Conservation (phyloP, 306 rosid species). For the Lablab purpureus region DNA sequence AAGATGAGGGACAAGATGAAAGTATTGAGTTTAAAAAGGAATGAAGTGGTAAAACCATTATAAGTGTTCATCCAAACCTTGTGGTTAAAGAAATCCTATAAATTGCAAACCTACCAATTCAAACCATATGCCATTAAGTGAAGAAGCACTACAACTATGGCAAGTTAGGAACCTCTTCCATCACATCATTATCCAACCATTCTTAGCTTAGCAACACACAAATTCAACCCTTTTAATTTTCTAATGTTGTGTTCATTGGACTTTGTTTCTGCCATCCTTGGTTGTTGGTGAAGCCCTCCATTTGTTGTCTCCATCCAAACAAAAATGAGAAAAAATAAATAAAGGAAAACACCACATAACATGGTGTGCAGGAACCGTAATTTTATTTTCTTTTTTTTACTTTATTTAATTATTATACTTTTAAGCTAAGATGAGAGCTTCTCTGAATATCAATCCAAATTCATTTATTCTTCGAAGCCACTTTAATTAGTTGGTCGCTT, state of each 20-base stretch:
- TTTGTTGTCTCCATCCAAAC: conserved; percentile 48
- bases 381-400: background rate
- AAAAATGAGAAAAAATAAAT: background rate
- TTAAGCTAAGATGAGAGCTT: conserved; percentile 72
- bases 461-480: conserved; percentile 73
- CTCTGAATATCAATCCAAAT: conserved; percentile 40
- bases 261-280: conserved; percentile 17
- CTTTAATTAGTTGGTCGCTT: conserved; percentile 63
- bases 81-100: background rate
- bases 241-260: background rate
- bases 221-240: conserved; percentile 53
- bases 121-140: conserved; percentile 15
- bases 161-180: conserved; percentile 49
- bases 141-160: conserved; percentile 35
- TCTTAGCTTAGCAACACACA: conserved; percentile 19
- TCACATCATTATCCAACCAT: conserved; percentile 47
- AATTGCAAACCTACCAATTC: conserved; percentile 40
- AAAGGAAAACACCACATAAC: background rate
- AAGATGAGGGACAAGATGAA: no score
- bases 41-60: no score
- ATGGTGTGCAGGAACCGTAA: conserved; percentile 45
- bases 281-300: conserved; percentile 62
- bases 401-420: conserved; percentile 56
- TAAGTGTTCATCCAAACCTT: background rate
- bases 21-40: no score